phyloP scores from a whole-genome alignment of 2,329 filamentous ascomycete species.

The Alternaria incomplexa region DNA sequence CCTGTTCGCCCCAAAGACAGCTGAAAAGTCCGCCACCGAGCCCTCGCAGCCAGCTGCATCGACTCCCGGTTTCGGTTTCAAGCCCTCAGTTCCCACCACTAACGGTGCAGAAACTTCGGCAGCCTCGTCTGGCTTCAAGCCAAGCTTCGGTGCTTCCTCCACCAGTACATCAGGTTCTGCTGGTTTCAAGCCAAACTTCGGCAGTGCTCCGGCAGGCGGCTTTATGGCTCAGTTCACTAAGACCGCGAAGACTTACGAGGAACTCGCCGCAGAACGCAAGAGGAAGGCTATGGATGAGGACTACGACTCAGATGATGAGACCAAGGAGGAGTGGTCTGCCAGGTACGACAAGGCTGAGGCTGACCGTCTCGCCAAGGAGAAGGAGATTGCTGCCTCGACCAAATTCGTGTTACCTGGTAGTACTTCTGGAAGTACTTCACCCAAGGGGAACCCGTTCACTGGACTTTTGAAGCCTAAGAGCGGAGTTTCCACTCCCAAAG shows the following conservation, averaged over 20 bases:
- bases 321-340: conserved; percentile 41
- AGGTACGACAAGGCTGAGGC: conserved; percentile 40
- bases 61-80: conserved; percentile 21
- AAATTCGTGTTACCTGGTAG: conserved; percentile 25
- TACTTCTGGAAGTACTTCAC: conserved; percentile 8
- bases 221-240: conserved; percentile 40
- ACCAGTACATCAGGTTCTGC: background rate
- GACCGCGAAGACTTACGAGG: conserved; percentile 38
- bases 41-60: conserved; percentile 14
- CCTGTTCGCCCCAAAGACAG: conserved; percentile 15
- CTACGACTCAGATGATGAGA: conserved; percentile 47
- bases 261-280: conserved; percentile 43
- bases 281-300: conserved; percentile 44
- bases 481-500: conserved; percentile 31
- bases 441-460: conserved; percentile 22
- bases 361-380: conserved; percentile 35
- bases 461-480: conserved; percentile 26
- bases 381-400: conserved; percentile 27
- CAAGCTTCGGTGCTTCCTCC: conserved; percentile 18
- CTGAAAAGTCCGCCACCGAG: conserved; percentile 9
- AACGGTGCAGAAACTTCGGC: conserved; percentile 6
- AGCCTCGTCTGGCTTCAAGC: conserved; percentile 11
- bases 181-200: conserved; percentile 22
- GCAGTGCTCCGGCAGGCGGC: conserved; percentile 14
- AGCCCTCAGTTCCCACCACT: conserved; percentile 15